These are phyloP conservation scores for Lyophyllum decastes DNA, from an alignment of 768 basidiomycete genomes.

Conservation along the genomic window DNA sequence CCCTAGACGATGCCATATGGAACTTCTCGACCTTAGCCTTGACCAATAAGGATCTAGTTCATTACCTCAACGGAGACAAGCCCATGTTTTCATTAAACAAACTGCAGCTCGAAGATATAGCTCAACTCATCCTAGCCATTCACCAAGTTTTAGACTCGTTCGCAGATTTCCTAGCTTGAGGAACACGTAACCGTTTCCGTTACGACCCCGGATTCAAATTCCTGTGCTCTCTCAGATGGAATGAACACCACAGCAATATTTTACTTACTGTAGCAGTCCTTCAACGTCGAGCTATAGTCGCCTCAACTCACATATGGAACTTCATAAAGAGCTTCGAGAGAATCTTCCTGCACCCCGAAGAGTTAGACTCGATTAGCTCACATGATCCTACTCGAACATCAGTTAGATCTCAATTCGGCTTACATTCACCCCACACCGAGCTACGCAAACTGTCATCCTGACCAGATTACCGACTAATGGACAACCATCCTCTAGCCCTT, in stretches of 20 bases:
- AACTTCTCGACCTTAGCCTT: neutral
- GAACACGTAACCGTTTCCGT: neutral
- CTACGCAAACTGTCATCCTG: neutral
- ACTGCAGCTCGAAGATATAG: neutral
- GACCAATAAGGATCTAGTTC: neutral
- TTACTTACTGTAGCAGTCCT: neutral
- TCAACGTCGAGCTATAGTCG: neutral
- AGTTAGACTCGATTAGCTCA: constrained; percentile 8
- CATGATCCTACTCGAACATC: constrained; percentile 7
- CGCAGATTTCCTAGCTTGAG: neutral
- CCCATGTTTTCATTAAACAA: neutral
- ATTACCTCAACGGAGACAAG: neutral
- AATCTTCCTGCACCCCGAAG: neutral
- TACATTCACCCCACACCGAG: neutral
- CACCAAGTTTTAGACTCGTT: neutral
- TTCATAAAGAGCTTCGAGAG: neutral
- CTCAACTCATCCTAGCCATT: neutral
- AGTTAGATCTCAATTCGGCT: neutral
- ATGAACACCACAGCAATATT: neutral
- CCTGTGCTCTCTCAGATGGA: neutral
- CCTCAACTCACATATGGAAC: neutral
- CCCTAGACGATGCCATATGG: neutral
- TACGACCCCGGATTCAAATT: neutral
- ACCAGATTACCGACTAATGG: neutral
- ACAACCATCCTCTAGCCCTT: neutral